A percentile compares a stretch with the other conserved stretches of the same genome.
These are phyloP conservation scores for Diospyros kaki DNA, from an alignment of 148 eudicot species.

Conservation along the genomic window DNA sequence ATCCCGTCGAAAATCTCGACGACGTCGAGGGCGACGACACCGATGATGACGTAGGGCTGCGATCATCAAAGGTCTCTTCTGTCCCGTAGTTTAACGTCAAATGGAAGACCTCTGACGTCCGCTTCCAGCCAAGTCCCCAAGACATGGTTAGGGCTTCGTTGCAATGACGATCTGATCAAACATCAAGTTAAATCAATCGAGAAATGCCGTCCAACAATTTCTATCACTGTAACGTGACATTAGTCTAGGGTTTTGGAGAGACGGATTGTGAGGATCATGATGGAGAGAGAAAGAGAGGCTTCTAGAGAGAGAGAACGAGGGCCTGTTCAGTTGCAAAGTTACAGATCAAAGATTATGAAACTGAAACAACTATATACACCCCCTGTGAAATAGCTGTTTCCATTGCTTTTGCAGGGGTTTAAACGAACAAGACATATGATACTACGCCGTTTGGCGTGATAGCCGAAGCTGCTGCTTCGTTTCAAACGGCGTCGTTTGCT, in stretches of 20 bases:
- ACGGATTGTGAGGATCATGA: not conserved
- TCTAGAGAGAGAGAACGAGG: constrained; percentile 8
- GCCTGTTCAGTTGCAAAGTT: not conserved
- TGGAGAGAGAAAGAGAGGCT: not conserved
- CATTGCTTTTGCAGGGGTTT: not conserved
- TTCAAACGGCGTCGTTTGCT: too few species aligned
- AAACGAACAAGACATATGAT: constrained; percentile 4
- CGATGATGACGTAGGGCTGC: constrained; percentile 19
- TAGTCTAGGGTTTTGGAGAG: constrained; percentile 7
- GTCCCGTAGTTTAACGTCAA: constrained; percentile 62
- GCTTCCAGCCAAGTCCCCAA: constrained; percentile 97
- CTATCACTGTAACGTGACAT: too few species aligned
- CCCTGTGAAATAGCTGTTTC: not conserved
- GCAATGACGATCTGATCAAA: constrained; percentile 15
- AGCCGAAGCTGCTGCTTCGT: not conserved
- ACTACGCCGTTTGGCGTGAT: not conserved
- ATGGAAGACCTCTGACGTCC: constrained; percentile 72
- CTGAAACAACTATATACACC: not conserved
- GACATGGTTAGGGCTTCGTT: constrained; percentile 48
- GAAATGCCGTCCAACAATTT: not conserved
- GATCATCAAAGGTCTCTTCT: constrained; percentile 31
- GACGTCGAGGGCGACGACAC: constrained; percentile 12
- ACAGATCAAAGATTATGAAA: not conserved
- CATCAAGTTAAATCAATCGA: not conserved
- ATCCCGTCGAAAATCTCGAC: constrained; percentile 17